Evolutionary conservation across 1,139 yeast species (phyloP).

Genomic region (Arxiozyma slooffiae): DNA sequence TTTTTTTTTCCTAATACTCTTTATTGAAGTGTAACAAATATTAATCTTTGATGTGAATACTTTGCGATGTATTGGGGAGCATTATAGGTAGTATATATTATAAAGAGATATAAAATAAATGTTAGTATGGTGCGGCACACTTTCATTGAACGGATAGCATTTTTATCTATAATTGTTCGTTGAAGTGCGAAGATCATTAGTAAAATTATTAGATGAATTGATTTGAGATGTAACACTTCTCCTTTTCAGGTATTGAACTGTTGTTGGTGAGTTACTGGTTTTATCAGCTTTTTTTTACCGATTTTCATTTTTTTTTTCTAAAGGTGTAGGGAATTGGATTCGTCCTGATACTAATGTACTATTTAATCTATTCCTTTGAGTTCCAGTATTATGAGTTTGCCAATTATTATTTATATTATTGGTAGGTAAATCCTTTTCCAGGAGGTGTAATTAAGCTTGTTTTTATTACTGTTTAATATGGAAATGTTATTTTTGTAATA

Average conservation of each 20-base stretch:
- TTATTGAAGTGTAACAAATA: too few species aligned
- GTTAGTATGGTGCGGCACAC: too few species aligned
- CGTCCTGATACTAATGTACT: neutral
- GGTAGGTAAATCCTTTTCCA: neutral
- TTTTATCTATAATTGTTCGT: neutral
- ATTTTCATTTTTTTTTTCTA: conserved; percentile 18
- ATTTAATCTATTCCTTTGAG: conserved; percentile 1
- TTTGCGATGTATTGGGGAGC: too few species aligned
- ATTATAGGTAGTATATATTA: too few species aligned
- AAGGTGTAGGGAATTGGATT: conserved; percentile 17
- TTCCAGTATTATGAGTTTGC: neutral
- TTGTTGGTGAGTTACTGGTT: conserved; percentile 1
- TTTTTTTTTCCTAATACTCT: too few species aligned
- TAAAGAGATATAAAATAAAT: too few species aligned
- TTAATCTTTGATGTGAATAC: too few species aligned
- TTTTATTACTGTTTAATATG: neutral
- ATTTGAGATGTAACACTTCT: conserved; percentile 11
- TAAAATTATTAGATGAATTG: conserved; percentile 1
- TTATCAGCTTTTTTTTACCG: conserved; percentile 16
- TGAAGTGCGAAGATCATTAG: conserved; percentile 2
- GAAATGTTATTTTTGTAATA: neutral
- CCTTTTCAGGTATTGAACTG: neutral
- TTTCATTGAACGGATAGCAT: too few species aligned
- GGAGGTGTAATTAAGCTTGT: neutral
- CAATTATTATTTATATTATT: neutral